Conservation (phyloP, 2,329 filamentous ascomycete species). For the Claviceps lovelessii region DNA sequence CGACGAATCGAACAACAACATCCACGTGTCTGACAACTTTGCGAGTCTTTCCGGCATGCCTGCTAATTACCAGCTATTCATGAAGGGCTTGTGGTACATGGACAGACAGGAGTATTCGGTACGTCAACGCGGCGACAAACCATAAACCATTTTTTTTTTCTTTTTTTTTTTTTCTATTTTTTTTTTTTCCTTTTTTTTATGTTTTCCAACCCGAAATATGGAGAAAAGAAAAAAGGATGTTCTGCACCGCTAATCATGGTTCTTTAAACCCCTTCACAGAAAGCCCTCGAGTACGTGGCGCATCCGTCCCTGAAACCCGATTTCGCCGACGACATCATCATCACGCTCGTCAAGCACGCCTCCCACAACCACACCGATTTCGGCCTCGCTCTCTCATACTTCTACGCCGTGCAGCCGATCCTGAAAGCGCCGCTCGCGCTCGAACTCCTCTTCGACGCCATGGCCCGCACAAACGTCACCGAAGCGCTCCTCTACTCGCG, state of each 20-base stretch:
- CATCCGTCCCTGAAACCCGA: slow-evolving; percentile 68
- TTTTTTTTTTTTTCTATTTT: not conserved
- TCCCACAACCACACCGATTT: slow-evolving; percentile 37
- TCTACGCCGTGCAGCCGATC: slow-evolving; percentile 58
- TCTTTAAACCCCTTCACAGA: slow-evolving; percentile 21
- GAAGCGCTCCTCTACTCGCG: slow-evolving; percentile 64
- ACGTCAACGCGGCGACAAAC: not conserved
- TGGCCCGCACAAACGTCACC: slow-evolving; percentile 51
- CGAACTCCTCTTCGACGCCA: slow-evolving; percentile 52
- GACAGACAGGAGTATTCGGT: slow-evolving; percentile 58
- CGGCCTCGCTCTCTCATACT: slow-evolving; percentile 60
- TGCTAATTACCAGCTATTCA: slow-evolving; percentile 62
- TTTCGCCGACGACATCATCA: slow-evolving; percentile 71
- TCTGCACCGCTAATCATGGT: not conserved
- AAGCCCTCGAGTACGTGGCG: slow-evolving; percentile 60
- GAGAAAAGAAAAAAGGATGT: no score
- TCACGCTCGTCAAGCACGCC: slow-evolving; percentile 48
- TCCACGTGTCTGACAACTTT: slow-evolving; percentile 41
- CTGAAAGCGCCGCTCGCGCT: slow-evolving; percentile 50
- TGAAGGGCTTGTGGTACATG: slow-evolving; percentile 69
- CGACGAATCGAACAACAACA: slow-evolving; percentile 36
- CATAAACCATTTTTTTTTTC: no score
- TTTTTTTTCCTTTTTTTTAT: no score
- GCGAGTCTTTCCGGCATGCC: slow-evolving; percentile 52
- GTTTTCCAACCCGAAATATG: not conserved